Base-by-base conservation (phyloP, 805 yeast genomes). In the Saccharomyces paradoxus region DNA sequence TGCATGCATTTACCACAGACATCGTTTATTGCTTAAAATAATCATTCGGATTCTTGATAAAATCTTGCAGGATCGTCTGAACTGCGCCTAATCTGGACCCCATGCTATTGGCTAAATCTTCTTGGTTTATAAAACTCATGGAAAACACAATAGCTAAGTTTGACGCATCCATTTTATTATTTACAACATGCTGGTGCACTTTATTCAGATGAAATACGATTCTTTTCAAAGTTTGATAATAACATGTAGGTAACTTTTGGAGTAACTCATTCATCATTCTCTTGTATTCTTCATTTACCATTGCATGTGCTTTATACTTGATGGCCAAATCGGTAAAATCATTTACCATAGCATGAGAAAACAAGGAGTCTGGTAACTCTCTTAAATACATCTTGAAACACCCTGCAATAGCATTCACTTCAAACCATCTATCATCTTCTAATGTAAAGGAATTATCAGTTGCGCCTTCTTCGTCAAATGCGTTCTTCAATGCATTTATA, bases 71-170 rank as follows among this genome's bases (percentile, higher is more conserved):
- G 51, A 81, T 73, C 26, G 73, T 71, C 69, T 82, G 86, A 65
- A 81, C 71, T 3, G 80, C 77, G 24, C 83, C 81, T 59, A 81
- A 66, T 28, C 77, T 78, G 10, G 79, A 69, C 14, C 82, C 79
- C 72, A 78, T 79, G 49, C 76, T 72, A 17, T 63, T 63, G 14
- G 75, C 75, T 32, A 74, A 60, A 56, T 71, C 72, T 41, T 73
- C 78, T 60, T 73, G 76, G 58, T 74, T 70, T 59, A 81, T 68
- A 60, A 81, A 79, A 69, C 84, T 80, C 83, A 82, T 82, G 4
- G 85, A 77, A 63, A 92, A 86, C 6, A 92, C 97, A 53, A 95
- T 92, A 4, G 97, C 96, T 63, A 92, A 72, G 66, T 92, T 92
- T 1, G 89, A 84, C 2, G 96, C 81, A 54, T 86, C 88, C 98